A percentile compares a stretch with the other conserved stretches of the same genome.
Conservation (phyloP, 2,329 filamentous ascomycete genomes). For the Alternaria arborescens region DNA sequence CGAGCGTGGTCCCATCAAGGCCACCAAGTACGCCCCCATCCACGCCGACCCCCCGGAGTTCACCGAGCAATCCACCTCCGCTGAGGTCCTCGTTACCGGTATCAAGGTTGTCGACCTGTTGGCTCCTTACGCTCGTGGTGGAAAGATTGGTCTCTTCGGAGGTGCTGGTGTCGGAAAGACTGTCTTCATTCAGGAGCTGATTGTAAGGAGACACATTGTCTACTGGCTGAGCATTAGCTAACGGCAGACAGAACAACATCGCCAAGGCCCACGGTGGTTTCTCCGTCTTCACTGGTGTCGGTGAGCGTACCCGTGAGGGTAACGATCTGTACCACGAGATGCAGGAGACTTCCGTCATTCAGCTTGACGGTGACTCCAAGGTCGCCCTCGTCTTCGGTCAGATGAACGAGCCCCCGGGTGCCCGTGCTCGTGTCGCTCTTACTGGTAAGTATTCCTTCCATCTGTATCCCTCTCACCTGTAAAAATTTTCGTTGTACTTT, state of each 20-base stretch:
- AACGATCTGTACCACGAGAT: conserved; percentile 99
- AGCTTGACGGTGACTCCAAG: conserved; percentile 99
- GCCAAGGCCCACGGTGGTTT: conserved; percentile 99
- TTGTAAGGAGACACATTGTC: conserved; percentile 65
- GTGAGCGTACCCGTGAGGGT: conserved; percentile 99
- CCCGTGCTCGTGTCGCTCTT: conserved; percentile 98
- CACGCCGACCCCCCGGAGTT: conserved; percentile 94
- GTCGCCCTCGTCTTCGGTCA: conserved; percentile 99
- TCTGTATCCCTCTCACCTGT: too few species aligned
- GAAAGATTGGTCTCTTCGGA: conserved; percentile 99
- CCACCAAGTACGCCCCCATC: conserved; percentile 85
- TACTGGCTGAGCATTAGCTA: conserved; percentile 24
- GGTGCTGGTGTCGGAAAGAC: conserved; percentile 99
- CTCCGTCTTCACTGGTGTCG: conserved; percentile 99
- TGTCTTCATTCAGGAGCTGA: conserved; percentile 99
- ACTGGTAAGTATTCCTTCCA: conserved; percentile 65
- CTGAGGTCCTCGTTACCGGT: conserved; percentile 97
- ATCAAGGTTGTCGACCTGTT: conserved; percentile 99
- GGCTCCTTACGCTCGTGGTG: conserved; percentile 99
- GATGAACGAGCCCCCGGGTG: conserved; percentile 99
- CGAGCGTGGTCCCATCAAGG: conserved; percentile 98
- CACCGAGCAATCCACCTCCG: conserved; percentile 92
- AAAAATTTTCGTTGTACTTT: too few species aligned
- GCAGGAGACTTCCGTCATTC: conserved; percentile 99
- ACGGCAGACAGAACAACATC: conserved; percentile 85